A percentile compares a stretch with the other conserved stretches of the same genome.
phyloP scores from a whole-genome alignment of 371 early-diverging fungal species.

The Massospora cicadina region DNA sequence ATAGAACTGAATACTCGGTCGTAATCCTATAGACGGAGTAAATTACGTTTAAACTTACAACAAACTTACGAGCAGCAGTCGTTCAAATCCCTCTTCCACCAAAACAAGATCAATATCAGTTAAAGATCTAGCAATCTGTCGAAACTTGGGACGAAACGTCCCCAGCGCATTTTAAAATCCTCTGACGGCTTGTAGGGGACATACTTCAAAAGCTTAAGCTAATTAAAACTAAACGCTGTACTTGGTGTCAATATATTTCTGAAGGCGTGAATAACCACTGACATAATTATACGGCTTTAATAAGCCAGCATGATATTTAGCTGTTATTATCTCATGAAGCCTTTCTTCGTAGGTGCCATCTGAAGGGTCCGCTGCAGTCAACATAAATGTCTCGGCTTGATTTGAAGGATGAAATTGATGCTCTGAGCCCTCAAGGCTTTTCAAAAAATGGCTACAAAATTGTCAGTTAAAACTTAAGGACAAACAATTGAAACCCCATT shows the following conservation, averaged over 20 bases:
- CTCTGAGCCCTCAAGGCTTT: conserved; percentile 31
- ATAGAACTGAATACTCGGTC: conserved; percentile 84
- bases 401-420: conserved; percentile 25
- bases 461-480: neutral
- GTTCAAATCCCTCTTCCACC: conserved; percentile 88
- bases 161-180: conserved; percentile 71
- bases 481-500: neutral
- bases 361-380: conserved; percentile 73
- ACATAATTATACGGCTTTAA: conserved; percentile 87
- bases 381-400: conserved; percentile 64
- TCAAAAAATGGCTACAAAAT: conserved; percentile 37
- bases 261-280: conserved; percentile 70
- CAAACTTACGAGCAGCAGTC: conserved; percentile 43
- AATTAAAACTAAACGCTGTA: conserved; percentile 13
- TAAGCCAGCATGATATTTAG: conserved; percentile 83
- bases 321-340: conserved; percentile 68
- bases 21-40: conserved; percentile 42
- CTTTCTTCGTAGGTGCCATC: conserved; percentile 67
- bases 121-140: conserved; percentile 62
- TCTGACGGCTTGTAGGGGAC: conserved; percentile 46
- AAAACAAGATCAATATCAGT: conserved; percentile 81
- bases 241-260: conserved; percentile 75
- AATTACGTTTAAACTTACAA: conserved; percentile 1
- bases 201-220: conserved; percentile 23
- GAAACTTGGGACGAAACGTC: conserved; percentile 70